Evolutionary conservation across 1,284 basidiomycete species (phyloP), one percentile per base, ranked within the genome.

Genomic region (Ganoderma boninense): DNA sequence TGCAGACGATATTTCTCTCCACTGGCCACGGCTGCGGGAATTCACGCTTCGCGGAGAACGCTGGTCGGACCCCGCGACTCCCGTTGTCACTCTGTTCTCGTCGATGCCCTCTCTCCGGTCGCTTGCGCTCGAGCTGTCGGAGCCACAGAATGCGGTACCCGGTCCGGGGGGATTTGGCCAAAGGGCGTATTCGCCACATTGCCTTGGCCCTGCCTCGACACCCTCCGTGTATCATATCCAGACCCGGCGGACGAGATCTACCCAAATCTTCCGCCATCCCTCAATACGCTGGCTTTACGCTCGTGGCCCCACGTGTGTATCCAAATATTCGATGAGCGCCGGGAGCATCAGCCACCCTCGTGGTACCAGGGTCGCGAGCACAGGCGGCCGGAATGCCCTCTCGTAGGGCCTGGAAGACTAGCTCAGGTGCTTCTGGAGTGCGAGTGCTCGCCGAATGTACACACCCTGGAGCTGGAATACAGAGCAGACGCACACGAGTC

Each of bases 391-490:
- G 13, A 23, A 23, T 23, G 26, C 20, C 16, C 29, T 8, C 32
- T 57, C 2, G 8, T 18, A 2, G 18, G 18, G 18, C 29, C 56
- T 35, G 10, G 2, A 16, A 57, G 35, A 11, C 10, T 57, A 3
- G 26, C 23, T 11, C 29, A 57, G 4, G 56, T 35, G 29, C 5
- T 57, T 13, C 6, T 13, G 20, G 18, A 35, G 26, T 57, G 56
- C 23, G 56, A 57, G 2, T 6, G 4, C 6, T 16, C 56, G 3
- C 32, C 26, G 26, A 29, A 18, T 14, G 3, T 57, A 16, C 6
- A 4, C 56, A 57, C 16, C 56, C 56, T 57, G 18, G 56, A 57
- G 56, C 29, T 57, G 14, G 56, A 57, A 29, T 57, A 57, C 56
- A 57, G 32, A 16, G 56, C 8, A 20, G 56, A 57, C 29, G 20